phyloP scores from a whole-genome alignment of 768 basidiomycete genomes.

The Dacryopinax primogenitus region DNA sequence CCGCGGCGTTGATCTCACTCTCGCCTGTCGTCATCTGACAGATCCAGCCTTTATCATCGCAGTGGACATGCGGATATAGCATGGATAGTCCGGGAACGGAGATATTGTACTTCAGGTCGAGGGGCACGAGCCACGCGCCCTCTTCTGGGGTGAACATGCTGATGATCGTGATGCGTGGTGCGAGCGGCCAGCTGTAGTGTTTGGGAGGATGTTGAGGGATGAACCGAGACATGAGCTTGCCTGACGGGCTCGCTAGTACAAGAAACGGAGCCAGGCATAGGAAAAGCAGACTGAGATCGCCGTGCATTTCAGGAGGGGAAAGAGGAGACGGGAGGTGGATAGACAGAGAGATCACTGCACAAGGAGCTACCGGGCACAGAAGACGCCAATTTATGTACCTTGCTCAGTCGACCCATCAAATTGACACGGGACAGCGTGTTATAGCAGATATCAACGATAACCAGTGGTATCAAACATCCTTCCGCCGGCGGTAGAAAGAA shows the following conservation, averaged over 20 bases:
- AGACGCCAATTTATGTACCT: too few species aligned
- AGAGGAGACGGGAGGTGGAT: neutral
- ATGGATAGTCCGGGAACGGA: slow-evolving; percentile 31
- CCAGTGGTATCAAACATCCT: too few species aligned
- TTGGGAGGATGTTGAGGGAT: neutral
- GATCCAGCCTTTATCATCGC: slow-evolving; percentile 26
- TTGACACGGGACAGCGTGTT: too few species aligned
- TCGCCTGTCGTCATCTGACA: slow-evolving; percentile 32
- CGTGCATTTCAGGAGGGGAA: neutral
- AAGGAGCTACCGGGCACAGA: too few species aligned
- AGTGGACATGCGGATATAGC: slow-evolving; percentile 30
- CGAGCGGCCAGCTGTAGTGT: slow-evolving; percentile 5
- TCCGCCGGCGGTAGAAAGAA: too few species aligned
- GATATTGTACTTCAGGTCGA: slow-evolving; percentile 27
- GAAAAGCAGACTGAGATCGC: neutral
- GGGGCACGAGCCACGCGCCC: slow-evolving; percentile 21
- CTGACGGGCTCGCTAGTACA: neutral
- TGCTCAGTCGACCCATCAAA: too few species aligned
- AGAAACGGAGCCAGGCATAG: neutral
- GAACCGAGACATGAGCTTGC: neutral
- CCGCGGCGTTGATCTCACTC: slow-evolving; percentile 35
- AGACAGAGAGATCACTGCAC: neutral
- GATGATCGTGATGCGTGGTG: slow-evolving; percentile 1
- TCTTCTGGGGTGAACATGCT: slow-evolving; percentile 21
- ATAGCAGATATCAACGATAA: too few species aligned